Evolutionary conservation across 140 eudicot genomes (phyloP).

Genomic region (Ambrosia hybrid): DNA sequence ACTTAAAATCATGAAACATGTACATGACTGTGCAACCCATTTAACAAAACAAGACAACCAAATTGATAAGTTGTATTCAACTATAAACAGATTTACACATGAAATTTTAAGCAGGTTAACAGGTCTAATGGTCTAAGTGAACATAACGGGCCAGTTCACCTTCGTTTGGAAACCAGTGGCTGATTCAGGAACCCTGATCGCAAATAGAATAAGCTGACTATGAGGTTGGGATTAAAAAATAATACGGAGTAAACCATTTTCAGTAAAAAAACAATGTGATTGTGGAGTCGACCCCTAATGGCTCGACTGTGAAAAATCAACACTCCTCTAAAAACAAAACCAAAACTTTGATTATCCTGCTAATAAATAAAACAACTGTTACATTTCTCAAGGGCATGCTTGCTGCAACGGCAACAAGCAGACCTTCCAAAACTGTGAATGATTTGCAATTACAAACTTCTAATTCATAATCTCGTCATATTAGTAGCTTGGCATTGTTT

Average conservation of each 20-base stretch:
- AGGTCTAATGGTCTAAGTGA: no score
- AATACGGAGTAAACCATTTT: background rate
- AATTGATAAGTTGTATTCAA: no score
- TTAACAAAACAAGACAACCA: no score
- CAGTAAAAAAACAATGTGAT: background rate
- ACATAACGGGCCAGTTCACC: no score
- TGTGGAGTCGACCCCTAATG: background rate
- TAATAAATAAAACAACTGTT: slow-evolving; percentile 23
- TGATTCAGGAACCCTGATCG: background rate
- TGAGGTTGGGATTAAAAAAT: background rate
- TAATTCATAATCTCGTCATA: slow-evolving; percentile 24
- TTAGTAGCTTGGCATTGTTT: slow-evolving; percentile 31
- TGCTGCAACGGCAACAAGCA: slow-evolving; percentile 12
- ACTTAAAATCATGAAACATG: no score
- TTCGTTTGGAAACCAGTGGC: no score
- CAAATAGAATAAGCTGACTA: background rate
- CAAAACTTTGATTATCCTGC: slow-evolving; percentile 3
- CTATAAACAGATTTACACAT: no score
- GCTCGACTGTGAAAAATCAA: slow-evolving; percentile 5
- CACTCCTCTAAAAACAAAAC: background rate
- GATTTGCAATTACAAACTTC: slow-evolving; percentile 23
- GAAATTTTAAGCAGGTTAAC: no score
- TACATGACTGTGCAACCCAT: no score
- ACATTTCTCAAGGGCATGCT: slow-evolving; percentile 16
- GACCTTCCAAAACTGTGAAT: slow-evolving; percentile 38